Evolutionary conservation across 305 asterid species (phyloP).

Genomic region (Plantago lanceolata): DNA sequence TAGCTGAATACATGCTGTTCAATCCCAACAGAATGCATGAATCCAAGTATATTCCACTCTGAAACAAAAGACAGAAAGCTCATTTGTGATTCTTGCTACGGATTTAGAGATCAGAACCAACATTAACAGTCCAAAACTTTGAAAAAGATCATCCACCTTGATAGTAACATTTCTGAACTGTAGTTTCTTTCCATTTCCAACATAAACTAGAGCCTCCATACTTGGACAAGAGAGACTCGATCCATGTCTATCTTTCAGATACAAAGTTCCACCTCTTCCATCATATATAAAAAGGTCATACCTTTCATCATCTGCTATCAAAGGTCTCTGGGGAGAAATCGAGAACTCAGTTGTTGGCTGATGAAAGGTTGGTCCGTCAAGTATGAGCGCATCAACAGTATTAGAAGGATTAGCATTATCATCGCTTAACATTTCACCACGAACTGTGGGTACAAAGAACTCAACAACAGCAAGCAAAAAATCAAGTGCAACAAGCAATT

Average conservation of each 20-base stretch:
- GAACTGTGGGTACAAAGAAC: slow-evolving; percentile 91
- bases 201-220: slow-evolving; percentile 64
- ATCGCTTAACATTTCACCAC: slow-evolving; percentile 55
- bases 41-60: slow-evolving; percentile 72
- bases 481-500: slow-evolving; percentile 89
- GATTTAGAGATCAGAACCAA: slow-evolving; percentile 12
- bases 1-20: slow-evolving; percentile 83
- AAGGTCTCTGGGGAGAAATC: slow-evolving; percentile 69
- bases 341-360: slow-evolving; percentile 67
- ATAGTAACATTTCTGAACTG: slow-evolving; percentile 78
- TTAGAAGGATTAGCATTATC: slow-evolving; percentile 48
- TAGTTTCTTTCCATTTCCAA: slow-evolving; percentile 85
- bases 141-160: slow-evolving; percentile 43
- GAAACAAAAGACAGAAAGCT: slow-evolving; percentile 30
- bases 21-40: slow-evolving; percentile 79
- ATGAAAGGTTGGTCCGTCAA: slow-evolving; percentile 57
- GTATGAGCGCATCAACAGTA: slow-evolving; percentile 59
- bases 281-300: slow-evolving; percentile 73
- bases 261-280: slow-evolving; percentile 85
- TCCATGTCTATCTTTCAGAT: slow-evolving; percentile 69
- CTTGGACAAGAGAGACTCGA: slow-evolving; percentile 54
- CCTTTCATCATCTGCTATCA: slow-evolving; percentile 84
- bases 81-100: slow-evolving; percentile 10
- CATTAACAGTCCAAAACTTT: slow-evolving; percentile 12
- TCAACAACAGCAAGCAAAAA: slow-evolving; percentile 81